These are phyloP conservation scores for Conringia planisiliqua DNA, from an alignment of 345 rosid species.

Conservation along the genomic window DNA sequence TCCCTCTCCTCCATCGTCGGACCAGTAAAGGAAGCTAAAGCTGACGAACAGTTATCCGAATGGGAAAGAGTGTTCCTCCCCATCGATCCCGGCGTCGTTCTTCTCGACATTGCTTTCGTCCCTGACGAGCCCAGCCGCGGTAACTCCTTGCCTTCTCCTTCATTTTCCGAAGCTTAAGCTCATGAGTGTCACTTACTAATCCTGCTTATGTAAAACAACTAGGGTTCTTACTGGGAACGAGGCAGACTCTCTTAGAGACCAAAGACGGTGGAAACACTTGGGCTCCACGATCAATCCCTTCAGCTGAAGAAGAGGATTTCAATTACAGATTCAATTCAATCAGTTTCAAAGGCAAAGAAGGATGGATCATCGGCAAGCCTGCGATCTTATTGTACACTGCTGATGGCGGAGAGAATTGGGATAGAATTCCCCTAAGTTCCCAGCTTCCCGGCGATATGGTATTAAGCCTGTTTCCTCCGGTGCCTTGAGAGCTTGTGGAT, in stretches of 20 bases:
- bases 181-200: neutral
- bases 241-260: constrained; percentile 89
- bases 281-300: constrained; percentile 74
- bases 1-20: constrained; percentile 32
- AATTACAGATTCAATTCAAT: constrained; percentile 90
- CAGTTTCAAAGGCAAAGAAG: constrained; percentile 84
- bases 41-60: constrained; percentile 62
- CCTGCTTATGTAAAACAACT: neutral
- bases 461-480: neutral
- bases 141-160: neutral
- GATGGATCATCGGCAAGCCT: constrained; percentile 97
- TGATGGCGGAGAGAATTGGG: constrained; percentile 81
- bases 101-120: constrained; percentile 87
- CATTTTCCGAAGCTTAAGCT: neutral
- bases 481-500: neutral
- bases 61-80: constrained; percentile 82
- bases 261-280: constrained; percentile 81
- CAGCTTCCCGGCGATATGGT: constrained; percentile 97
- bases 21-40: constrained; percentile 33
- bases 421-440: constrained; percentile 78
- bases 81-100: constrained; percentile 91
- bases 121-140: constrained; percentile 75
- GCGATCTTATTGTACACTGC: constrained; percentile 78
- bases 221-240: constrained; percentile 84
- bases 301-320: constrained; percentile 97